A percentile compares a stretch with the other conserved stretches of the same genome.
Evolutionary conservation across 2,329 filamentous ascomycete species (phyloP).

Genomic region (Acephala macrosclerotiorum): DNA sequence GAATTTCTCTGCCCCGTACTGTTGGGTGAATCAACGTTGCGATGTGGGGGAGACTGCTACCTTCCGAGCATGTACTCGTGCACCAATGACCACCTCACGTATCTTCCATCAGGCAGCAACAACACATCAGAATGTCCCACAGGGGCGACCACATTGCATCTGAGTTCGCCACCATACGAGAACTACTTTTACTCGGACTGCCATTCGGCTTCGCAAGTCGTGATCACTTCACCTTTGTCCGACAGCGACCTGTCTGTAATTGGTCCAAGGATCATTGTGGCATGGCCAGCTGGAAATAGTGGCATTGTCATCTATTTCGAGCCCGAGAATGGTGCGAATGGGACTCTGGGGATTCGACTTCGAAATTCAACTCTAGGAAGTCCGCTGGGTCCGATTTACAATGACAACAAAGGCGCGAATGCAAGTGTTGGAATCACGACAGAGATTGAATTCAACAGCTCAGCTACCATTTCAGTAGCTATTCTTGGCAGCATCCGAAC

Average conservation of each 20-base stretch:
- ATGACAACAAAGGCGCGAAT: conserved; percentile 36
- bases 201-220: conserved; percentile 63
- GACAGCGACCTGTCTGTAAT: conserved; percentile 62
- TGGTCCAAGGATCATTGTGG: conserved; percentile 63
- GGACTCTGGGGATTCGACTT: conserved; percentile 59
- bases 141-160: conserved; percentile 28
- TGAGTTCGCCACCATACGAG: conserved; percentile 58
- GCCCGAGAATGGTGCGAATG: conserved; percentile 60
- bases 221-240: conserved; percentile 63
- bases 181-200: conserved; percentile 74
- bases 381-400: conserved; percentile 56
- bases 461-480: conserved; percentile 60
- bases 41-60: conserved; percentile 48
- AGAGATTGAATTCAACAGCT: conserved; percentile 62
- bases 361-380: conserved; percentile 55
- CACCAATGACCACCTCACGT: conserved; percentile 37
- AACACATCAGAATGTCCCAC: conserved; percentile 20
- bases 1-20: conserved; percentile 48
- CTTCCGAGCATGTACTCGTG: conserved; percentile 44
- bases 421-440: conserved; percentile 62
- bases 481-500: conserved; percentile 69
- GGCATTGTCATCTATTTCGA: conserved; percentile 64
- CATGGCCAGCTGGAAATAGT: conserved; percentile 72
- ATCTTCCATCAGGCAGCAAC: conserved; percentile 32
- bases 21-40: conserved; percentile 43